These are phyloP conservation scores for Pestalotiopsis sp. DNA, from an alignment of 2,329 filamentous ascomycete species.

Conservation along the genomic window DNA sequence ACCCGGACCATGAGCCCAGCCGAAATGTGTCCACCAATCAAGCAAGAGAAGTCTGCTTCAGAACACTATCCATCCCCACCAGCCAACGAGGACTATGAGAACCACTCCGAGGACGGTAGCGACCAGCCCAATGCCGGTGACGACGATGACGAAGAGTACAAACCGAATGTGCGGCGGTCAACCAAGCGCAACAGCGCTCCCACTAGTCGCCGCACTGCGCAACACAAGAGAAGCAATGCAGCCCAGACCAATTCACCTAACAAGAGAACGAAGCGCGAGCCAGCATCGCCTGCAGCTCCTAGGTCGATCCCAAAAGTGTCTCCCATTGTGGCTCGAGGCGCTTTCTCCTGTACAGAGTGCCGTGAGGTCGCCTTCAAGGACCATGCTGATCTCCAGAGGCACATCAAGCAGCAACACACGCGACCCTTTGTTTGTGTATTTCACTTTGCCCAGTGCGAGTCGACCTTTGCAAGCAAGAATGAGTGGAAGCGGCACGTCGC, in stretches of 20 bases:
- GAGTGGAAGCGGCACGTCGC: constrained; percentile 93
- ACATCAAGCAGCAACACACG: constrained; percentile 56
- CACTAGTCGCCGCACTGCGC: constrained; percentile 15
- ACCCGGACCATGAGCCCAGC: constrained; percentile 29
- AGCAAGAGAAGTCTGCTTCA: constrained; percentile 29
- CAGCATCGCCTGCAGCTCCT: constrained; percentile 20
- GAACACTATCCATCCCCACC: constrained; percentile 14
- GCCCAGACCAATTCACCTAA: background rate
- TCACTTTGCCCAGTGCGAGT: constrained; percentile 72
- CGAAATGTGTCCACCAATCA: constrained; percentile 23
- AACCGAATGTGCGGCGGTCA: constrained; percentile 20
- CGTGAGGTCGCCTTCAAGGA: constrained; percentile 46
- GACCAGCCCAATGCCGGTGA: constrained; percentile 23
- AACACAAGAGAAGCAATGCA: background rate
- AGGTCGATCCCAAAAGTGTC: constrained; percentile 23
- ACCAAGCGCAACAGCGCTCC: constrained; percentile 21
- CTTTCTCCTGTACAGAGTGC: constrained; percentile 40
- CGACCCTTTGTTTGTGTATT: constrained; percentile 79
- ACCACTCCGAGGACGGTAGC: background rate
- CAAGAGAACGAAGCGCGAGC: constrained; percentile 22
- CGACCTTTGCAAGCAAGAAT: constrained; percentile 80
- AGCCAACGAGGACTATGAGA: constrained; percentile 23
- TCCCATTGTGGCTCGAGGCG: constrained; percentile 25
- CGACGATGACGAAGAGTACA: constrained; percentile 29
- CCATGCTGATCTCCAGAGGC: constrained; percentile 46